phyloP scores from a whole-genome alignment of 2,329 filamentous ascomycete genomes.

The Exophiala oligosperma region DNA sequence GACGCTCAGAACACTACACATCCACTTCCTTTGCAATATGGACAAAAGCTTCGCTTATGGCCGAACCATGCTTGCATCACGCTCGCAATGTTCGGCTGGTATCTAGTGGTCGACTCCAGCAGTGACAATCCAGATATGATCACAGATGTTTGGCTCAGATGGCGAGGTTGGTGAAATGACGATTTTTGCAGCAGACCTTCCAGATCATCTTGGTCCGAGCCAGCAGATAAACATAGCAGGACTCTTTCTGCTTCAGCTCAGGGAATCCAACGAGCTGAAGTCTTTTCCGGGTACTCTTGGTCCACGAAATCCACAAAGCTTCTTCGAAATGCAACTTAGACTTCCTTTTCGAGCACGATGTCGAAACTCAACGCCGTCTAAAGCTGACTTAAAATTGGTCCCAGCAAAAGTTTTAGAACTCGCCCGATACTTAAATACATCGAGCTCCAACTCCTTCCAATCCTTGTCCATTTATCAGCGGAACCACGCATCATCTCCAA shows the following conservation, averaged over 20 bases:
- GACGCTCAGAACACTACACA: conserved; percentile 38
- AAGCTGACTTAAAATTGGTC: neutral
- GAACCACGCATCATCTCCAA: too few relatives aligned
- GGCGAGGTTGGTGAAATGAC: conserved; percentile 63
- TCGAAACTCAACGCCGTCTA: neutral
- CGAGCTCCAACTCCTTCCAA: too few relatives aligned
- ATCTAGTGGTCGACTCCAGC: conserved; percentile 69
- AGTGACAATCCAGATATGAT: conserved; percentile 55
- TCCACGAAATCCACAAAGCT: neutral
- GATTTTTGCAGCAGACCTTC: neutral
- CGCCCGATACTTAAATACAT: too few relatives aligned
- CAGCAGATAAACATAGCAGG: too few relatives aligned
- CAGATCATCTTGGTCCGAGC: neutral
- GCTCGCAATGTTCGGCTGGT: conserved; percentile 69
- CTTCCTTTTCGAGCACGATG: neutral
- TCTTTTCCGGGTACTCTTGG: conserved; percentile 1
- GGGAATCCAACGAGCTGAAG: neutral
- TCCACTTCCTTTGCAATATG: conserved; percentile 55
- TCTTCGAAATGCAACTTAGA: neutral
- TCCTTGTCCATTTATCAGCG: too few relatives aligned
- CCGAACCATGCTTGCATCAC: conserved; percentile 82
- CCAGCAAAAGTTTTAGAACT: neutral
- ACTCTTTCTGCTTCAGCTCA: too few relatives aligned
- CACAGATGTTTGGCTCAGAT: conserved; percentile 74
- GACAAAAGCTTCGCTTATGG: conserved; percentile 70